phyloP scores from a whole-genome alignment of 225 moss, liverwort and hornwort species.

The Marchantia paleacea region DNA sequence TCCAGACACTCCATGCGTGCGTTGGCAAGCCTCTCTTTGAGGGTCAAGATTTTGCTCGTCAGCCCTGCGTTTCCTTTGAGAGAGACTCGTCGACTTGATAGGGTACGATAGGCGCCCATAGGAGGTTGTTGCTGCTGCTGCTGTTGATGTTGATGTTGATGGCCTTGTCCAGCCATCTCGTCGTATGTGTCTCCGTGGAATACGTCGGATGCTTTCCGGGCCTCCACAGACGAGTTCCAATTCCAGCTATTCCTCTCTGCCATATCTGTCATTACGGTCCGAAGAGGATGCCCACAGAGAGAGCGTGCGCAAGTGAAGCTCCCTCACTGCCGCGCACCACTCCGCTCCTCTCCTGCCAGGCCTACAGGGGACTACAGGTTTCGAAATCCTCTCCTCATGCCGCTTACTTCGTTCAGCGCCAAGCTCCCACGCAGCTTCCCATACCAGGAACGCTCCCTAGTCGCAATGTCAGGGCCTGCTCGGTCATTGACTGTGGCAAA shows the following conservation, averaged over 20 bases:
- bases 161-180: conserved; percentile 16
- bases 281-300: no score
- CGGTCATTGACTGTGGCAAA: conserved; percentile 3
- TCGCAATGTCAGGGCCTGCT: not conserved
- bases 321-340: not conserved
- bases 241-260: conserved; percentile 17
- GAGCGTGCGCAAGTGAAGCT: not conserved
- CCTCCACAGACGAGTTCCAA: conserved; percentile 24
- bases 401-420: not conserved
- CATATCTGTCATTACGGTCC: conserved; percentile 16
- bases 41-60: conserved; percentile 39
- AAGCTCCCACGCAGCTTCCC: not conserved
- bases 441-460: not conserved
- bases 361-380: not conserved
- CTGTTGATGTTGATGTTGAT: not conserved
- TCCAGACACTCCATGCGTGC: conserved; percentile 84
- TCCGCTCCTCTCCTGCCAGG: not conserved
- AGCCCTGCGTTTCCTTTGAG: conserved; percentile 28
- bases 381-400: not conserved
- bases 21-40: conserved; percentile 51
- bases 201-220: conserved; percentile 27
- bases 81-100: conserved; percentile 23
- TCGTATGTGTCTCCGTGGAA: conserved; percentile 20
- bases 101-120: conserved; percentile 4
- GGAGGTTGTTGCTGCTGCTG: not conserved